A percentile compares a stretch with the other conserved stretches of the same genome.
Evolutionary conservation across 75 land plant species (phyloP).

Genomic region (Azolla pinnata): DNA sequence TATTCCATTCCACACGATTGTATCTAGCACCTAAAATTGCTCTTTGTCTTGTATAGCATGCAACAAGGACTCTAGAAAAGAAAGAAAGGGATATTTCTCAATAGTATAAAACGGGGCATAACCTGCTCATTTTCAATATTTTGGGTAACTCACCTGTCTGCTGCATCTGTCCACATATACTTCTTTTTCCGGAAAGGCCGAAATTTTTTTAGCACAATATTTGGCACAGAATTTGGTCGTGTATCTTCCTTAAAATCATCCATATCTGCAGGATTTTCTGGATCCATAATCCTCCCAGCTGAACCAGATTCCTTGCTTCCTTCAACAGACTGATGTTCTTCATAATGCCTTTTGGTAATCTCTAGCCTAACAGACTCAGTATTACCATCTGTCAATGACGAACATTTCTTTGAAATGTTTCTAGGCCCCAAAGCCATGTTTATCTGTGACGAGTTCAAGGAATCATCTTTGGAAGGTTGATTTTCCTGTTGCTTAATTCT

Average conservation of each 20-base stretch:
- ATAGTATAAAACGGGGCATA: neutral
- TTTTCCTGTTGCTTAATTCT: constrained; percentile 20
- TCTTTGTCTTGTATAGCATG: constrained; percentile 71
- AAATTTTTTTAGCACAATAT: constrained; percentile 28
- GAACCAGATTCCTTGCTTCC: neutral
- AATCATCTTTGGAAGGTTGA: neutral
- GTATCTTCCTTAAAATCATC: too few species aligned
- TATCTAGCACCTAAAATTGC: constrained; percentile 58
- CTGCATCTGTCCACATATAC: constrained; percentile 68
- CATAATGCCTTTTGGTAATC: constrained; percentile 3
- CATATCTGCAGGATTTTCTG: neutral
- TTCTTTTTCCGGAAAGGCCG: constrained; percentile 43
- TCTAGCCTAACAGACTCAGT: neutral
- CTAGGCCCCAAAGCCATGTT: constrained; percentile 3
- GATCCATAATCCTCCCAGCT: neutral
- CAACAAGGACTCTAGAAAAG: constrained; percentile 48
- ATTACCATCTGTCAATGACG: neutral
- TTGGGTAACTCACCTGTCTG: constrained; percentile 49
- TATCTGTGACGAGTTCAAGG: neutral
- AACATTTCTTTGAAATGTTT: neutral
- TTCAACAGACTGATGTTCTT: neutral
- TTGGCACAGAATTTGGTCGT: too few species aligned
- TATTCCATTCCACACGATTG: constrained; percentile 67
- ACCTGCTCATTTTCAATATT: neutral
- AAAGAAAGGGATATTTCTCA: constrained; percentile 1